phyloP scores from a whole-genome alignment of 176 grass and related monocot species.

The Oryza brachyantha region DNA sequence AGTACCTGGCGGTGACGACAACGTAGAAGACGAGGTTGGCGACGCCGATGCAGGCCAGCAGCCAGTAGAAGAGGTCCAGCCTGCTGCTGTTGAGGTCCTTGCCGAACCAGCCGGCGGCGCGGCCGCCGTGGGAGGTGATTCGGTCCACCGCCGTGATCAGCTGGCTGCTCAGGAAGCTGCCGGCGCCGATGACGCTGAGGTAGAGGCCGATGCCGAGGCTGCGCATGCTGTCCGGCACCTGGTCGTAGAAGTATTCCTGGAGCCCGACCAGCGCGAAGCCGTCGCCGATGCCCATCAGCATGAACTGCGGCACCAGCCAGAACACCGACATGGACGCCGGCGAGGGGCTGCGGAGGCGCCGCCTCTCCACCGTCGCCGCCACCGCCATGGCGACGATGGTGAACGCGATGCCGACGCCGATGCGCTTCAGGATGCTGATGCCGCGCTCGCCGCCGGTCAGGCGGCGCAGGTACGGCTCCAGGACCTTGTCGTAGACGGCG shows the following conservation, averaged over 20 bases:
- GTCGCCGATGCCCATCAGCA: conserved; percentile 59
- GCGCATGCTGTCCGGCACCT: conserved; percentile 82
- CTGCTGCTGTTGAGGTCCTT: conserved; percentile 64
- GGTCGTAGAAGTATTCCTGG: conserved; percentile 92
- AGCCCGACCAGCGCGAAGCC: conserved; percentile 79
- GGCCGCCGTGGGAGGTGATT: conserved; percentile 22
- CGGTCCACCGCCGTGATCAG: conserved; percentile 53
- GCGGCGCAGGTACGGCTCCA: conserved; percentile 54
- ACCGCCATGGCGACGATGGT: conserved; percentile 30
- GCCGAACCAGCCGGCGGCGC: conserved; percentile 48
- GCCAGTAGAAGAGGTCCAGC: conserved; percentile 75
- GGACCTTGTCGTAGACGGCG: conserved; percentile 56
- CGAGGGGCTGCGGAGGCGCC: conserved; percentile 4
- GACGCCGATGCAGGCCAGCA: conserved; percentile 40
- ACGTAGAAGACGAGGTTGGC: conserved; percentile 57
- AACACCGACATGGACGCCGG: conserved; percentile 39
- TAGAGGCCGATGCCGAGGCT: conserved; percentile 78
- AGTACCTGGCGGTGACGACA: conserved; percentile 48
- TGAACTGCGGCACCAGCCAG: conserved; percentile 73
- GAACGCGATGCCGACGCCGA: conserved; percentile 66
- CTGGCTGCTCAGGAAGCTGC: conserved; percentile 68
- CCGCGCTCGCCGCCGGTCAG: conserved; percentile 58
- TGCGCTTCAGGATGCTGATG: conserved; percentile 65
- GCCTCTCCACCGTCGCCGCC: conserved; percentile 51
- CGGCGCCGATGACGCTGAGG: conserved; percentile 68